Percentiles rank a stretch among this genome's conserved stretches.
Conservation (phyloP, 345 rosid genomes). For the Salix purpurea region DNA sequence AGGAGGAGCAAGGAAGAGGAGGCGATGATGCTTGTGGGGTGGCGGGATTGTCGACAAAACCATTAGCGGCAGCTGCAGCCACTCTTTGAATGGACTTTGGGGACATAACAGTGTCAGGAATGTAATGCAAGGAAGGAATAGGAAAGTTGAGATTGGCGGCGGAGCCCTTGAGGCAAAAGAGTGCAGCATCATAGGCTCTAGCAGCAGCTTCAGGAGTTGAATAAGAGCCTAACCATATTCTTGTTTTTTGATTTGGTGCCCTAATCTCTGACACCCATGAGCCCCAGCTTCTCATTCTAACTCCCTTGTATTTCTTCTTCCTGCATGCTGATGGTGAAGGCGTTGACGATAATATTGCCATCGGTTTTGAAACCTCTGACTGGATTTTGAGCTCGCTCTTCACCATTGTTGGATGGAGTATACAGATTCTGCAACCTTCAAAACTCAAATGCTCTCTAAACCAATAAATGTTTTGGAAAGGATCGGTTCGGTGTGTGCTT, state of each 20-base stretch:
- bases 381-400: constrained; percentile 52
- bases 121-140: constrained; percentile 29
- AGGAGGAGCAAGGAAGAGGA: constrained; percentile 12
- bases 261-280: constrained; percentile 98
- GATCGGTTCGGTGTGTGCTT: not conserved
- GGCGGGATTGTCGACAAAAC: constrained; percentile 18
- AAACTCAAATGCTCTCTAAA: not conserved
- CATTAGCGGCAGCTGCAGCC: constrained; percentile 75
- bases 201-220: constrained; percentile 96
- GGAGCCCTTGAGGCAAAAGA: constrained; percentile 82
- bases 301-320: constrained; percentile 82
- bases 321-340: constrained; percentile 27
- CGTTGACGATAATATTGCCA: not conserved
- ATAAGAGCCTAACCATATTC: constrained; percentile 97
- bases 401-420: constrained; percentile 39
- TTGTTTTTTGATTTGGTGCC: constrained; percentile 90
- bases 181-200: constrained; percentile 95
- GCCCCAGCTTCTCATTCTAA: constrained; percentile 99
- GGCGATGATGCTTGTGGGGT: constrained; percentile 10
- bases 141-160: constrained; percentile 84
- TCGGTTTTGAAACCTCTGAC: constrained; percentile 28
- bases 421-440: not conserved
- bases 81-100: constrained; percentile 84
- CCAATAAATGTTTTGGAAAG: not conserved
- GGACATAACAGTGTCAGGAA: constrained; percentile 51